Evolutionary conservation across 2,329 filamentous ascomycete genomes (phyloP), one percentile per base, ranked within the genome.

Genomic region (Aureobasidium lini): DNA sequence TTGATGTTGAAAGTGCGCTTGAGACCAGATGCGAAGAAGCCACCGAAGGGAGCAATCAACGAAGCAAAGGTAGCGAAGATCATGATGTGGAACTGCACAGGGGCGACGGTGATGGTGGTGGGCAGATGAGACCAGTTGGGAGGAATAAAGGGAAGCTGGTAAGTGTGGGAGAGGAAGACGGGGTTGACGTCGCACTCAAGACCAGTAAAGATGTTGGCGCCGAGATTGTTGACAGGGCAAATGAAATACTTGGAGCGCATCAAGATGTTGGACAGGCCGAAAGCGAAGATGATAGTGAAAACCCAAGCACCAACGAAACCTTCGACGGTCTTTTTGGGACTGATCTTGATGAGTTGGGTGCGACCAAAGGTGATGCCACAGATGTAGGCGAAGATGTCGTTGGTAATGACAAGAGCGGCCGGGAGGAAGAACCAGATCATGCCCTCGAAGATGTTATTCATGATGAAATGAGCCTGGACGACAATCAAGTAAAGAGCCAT

Each of bases 401-500:
- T 99, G 64, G 90, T 96, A 71, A 99, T 96, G 72, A 99, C 94
- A 67, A 99, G 83, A 57, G 90, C 87, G 7, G 90, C 92, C 7
- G 94, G 94, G 46, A 99, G 77, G 82, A 97, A 96, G 81, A 99
- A 97, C 94, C 94, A 99, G 72, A 99, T 95, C 89, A 99, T 91
- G 77, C 94, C 94, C 77, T 99, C 94, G 68, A 99, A 95, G 65
- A 99, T 88, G 75, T 99, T 99, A 82, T 99, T 99, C 90, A 99
- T 97, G 77, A 97, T 90, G 74, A 99, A 99, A 73, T 99, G 94
- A 13, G 94, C 92, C 75, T 99, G 92, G 6, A 96, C 92, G 40
- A 97, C 93, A 68, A 99, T 96, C 69, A 99, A 81, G 79, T 95
- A 97, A 18, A 99, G 84, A 5, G 95, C 94, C 92, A 99, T 97